Evolutionary conservation across 257 asterid species (phyloP).

Genomic region (Fraxinus anomala): DNA sequence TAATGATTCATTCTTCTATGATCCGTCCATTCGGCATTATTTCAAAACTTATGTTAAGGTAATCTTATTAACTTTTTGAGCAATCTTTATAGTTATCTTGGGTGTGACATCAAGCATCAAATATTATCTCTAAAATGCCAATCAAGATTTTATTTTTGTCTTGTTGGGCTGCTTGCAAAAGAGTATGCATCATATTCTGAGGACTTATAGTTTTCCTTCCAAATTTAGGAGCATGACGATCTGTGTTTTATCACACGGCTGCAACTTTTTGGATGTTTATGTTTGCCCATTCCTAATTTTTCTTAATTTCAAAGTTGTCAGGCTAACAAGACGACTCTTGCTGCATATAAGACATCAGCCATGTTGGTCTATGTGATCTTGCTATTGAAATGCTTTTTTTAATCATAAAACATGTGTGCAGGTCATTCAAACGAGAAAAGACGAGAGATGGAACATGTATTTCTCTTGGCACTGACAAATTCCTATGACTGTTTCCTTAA

Average conservation of each 20-base stretch:
- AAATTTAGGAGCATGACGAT: conserved; percentile 26
- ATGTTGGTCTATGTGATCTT: conserved; percentile 3
- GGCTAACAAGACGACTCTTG: background rate
- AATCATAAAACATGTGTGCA: background rate
- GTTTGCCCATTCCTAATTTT: conserved; percentile 19
- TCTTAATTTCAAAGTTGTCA: conserved; percentile 1
- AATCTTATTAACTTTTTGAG: conserved; percentile 29
- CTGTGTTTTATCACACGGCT: conserved; percentile 28
- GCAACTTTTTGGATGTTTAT: conserved; percentile 22
- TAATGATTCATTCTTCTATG: conserved; percentile 94
- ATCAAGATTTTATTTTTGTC: conserved; percentile 22
- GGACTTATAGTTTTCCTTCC: conserved; percentile 25
- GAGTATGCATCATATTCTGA: background rate
- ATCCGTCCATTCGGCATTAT: conserved; percentile 85
- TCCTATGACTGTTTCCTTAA: background rate
- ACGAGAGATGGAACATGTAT: background rate
- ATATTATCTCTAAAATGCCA: background rate
- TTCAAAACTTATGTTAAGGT: conserved; percentile 91
- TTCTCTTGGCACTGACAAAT: background rate
- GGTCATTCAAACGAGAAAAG: background rate
- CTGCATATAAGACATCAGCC: background rate
- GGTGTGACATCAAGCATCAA: conserved; percentile 2
- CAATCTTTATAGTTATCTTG: conserved; percentile 4
- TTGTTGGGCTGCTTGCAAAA: conserved; percentile 13
- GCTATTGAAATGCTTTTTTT: background rate